Base-by-base conservation (phyloP, 768 basidiomycete species). In the Trametes punicea region DNA sequence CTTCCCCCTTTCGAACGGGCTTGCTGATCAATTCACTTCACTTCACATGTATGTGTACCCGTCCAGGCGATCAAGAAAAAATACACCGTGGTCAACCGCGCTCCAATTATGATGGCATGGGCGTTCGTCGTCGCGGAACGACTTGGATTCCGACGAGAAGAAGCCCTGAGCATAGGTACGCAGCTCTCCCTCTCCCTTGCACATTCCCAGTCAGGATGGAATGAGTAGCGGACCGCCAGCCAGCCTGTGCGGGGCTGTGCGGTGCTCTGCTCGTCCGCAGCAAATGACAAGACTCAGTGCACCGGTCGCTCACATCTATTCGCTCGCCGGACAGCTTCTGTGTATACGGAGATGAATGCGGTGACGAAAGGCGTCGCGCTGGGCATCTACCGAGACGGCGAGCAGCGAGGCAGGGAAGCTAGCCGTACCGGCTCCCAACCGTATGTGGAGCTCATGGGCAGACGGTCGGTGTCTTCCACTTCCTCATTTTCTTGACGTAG, bases 91-190 rank as follows among this genome's bases (percentile, higher is more conserved):
- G 79, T 91, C 41, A 98, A 98, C 70, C 85, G 96, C 21, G 95
- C 96, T 1, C 96, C 96, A 0, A 77, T 98, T 41, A 90, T 98
- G 90, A 93, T 87, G 52, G 93, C 89, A 2, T 98, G 96, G 96
- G 84, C 92, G 2, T 88, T 80, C 48, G 71, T 92, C 30, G 90
- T 98, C 25, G 88, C 91, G 3, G 90, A 93, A 63, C 78, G 85
- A 34, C 76, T 97, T 59, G 90, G 93, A 2, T 98, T 98, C 69
- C 80, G 84, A 47, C 77, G 87, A 56, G 85, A 91, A 64, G 96
- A 98, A 72, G 91, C 96, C 2, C 74, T 98, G 36, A 94, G 91
- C 60, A 90, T 98, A 52, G 93, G 94, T 88, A 61, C 29, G 77
- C 33, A 15, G 7, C 40, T 18, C 27, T 26, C 53, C 25, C 30